Conservation (phyloP, 106 monocot species). For the Dioscorea zingiberensis region DNA sequence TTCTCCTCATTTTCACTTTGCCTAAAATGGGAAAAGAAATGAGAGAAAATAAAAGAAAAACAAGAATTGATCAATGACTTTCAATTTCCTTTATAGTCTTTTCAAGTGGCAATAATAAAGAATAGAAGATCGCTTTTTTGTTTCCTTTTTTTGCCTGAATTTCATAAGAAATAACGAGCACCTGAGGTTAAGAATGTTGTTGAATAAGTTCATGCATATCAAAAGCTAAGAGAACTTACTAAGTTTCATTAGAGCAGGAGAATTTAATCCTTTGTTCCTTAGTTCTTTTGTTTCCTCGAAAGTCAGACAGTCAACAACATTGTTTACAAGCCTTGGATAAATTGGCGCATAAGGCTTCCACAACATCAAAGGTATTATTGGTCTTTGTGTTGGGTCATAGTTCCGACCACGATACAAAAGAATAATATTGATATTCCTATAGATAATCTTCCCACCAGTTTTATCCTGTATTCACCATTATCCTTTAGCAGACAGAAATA, state of each 20-base stretch:
- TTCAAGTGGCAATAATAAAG: too few relatives aligned
- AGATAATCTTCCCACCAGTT: conserved; percentile 80
- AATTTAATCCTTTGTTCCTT: conserved; percentile 68
- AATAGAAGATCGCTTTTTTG: too few relatives aligned
- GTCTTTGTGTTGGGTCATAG: conserved; percentile 63
- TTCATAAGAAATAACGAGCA: too few relatives aligned
- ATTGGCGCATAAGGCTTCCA: conserved; percentile 86
- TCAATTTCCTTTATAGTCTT: too few relatives aligned
- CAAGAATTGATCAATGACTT: too few relatives aligned
- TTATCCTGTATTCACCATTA: conserved; percentile 49
- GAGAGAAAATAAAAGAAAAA: too few relatives aligned
- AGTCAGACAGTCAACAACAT: conserved; percentile 61
- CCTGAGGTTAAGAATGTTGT: not conserved
- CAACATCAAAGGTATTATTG: conserved; percentile 67
- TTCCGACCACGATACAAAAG: conserved; percentile 77
- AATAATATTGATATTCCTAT: conserved; percentile 59
- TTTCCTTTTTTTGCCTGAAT: too few relatives aligned
- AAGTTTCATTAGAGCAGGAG: conserved; percentile 66
- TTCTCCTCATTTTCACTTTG: too few relatives aligned
- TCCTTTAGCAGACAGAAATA: not conserved
- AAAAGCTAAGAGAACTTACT: conserved; percentile 31
- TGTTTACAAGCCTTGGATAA: conserved; percentile 74
- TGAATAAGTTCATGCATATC: not conserved
- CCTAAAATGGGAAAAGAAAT: too few relatives aligned
- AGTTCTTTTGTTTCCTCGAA: conserved; percentile 84